A percentile compares a stretch with the other conserved stretches of the same genome.
These are phyloP conservation scores for Microbotryum intermedium DNA, from an alignment of 1,284 basidiomycete genomes.

Conservation along the genomic window DNA sequence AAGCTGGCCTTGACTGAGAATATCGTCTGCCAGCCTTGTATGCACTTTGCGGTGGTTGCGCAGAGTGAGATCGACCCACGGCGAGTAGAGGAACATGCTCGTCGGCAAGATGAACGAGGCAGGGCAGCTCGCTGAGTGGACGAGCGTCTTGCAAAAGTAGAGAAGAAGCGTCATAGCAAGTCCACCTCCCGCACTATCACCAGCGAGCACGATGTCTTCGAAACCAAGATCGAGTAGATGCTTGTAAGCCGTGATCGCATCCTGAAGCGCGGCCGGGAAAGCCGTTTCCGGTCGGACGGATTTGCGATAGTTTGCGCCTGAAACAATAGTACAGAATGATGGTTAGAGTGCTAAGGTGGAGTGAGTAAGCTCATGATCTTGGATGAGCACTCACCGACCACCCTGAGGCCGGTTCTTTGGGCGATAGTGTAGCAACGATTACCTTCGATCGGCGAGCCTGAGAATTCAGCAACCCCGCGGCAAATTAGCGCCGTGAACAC, in stretches of 20 bases:
- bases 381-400: constrained; percentile 8
- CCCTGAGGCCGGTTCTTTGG: constrained; percentile 10
- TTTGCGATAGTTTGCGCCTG: constrained; percentile 32
- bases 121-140: not conserved
- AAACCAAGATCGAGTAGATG: constrained; percentile 29
- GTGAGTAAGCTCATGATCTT: not conserved
- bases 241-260: constrained; percentile 28
- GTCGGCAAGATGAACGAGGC: constrained; percentile 20
- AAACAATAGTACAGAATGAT: not conserved
- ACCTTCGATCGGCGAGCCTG: constrained; percentile 27
- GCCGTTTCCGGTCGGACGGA: constrained; percentile 3
- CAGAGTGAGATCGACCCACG: constrained; percentile 30
- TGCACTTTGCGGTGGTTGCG: constrained; percentile 8
- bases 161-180: constrained; percentile 25
- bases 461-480: not conserved
- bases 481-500: not conserved
- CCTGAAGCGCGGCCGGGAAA: constrained; percentile 30
- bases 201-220: constrained; percentile 26
- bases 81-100: constrained; percentile 22
- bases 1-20: constrained; percentile 28
- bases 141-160: constrained; percentile 20
- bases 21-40: constrained; percentile 12
- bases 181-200: constrained; percentile 29
- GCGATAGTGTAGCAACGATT: constrained; percentile 28
- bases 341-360: not conserved